Percentiles rank a stretch among this genome's conserved stretches.
phyloP scores from a whole-genome alignment of 129 eudicot species.

The Chrysanthemum seticuspe region DNA sequence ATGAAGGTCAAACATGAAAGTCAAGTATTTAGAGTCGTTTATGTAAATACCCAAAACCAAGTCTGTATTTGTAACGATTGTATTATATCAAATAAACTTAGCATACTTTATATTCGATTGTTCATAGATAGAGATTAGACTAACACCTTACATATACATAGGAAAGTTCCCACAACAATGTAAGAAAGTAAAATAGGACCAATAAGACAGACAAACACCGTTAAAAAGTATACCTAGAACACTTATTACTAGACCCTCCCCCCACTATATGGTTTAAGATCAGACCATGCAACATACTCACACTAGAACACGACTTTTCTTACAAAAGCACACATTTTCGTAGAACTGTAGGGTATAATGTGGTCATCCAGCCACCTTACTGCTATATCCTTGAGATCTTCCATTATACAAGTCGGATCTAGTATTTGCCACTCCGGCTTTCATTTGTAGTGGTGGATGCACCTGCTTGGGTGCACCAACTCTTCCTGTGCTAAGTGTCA shows the following conservation, averaged over 20 bases:
- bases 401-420: slow-evolving; percentile 51
- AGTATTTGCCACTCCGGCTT: slow-evolving; percentile 71
- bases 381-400: slow-evolving; percentile 52
- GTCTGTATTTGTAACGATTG: no score
- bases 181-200: neutral
- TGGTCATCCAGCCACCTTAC: slow-evolving; percentile 75
- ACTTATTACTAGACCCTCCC: slow-evolving; percentile 3
- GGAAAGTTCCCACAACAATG: neutral
- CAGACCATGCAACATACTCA: neutral
- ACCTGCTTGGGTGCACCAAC: slow-evolving; percentile 28
- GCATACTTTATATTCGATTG: no score
- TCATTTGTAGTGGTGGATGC: slow-evolving; percentile 50
- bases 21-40: no score
- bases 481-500: slow-evolving; percentile 50
- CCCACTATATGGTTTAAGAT: neutral
- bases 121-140: no score
- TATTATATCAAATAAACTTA: no score
- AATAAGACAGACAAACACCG: neutral
- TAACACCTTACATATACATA: neutral
- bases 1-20: no score
- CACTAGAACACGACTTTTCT: slow-evolving; percentile 12
- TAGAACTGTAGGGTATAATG: no score
- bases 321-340: slow-evolving; percentile 8
- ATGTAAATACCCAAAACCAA: no score
- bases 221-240: neutral